phyloP scores from a whole-genome alignment of 2,329 filamentous ascomycete genomes.

The Clonostachys chloroleuca region DNA sequence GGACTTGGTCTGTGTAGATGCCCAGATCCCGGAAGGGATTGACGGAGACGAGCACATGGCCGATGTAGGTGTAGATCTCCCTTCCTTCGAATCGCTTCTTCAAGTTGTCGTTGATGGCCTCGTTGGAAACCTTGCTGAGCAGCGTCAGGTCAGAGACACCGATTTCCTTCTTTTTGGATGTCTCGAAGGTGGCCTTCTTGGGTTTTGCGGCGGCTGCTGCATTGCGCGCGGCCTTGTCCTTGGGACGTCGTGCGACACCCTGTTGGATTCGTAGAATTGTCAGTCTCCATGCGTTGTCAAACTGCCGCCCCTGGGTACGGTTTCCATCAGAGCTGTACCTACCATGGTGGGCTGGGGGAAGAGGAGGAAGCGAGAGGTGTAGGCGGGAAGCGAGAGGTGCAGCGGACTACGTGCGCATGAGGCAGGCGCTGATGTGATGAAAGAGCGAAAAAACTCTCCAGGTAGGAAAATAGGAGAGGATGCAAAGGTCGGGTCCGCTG shows the following conservation, averaged over 20 bases:
- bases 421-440: no score
- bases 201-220: slow-evolving; percentile 58
- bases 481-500: no score
- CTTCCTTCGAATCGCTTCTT: slow-evolving; percentile 97
- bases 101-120: slow-evolving; percentile 98
- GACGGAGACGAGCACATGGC: slow-evolving; percentile 97
- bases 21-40: slow-evolving; percentile 97
- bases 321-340: no score
- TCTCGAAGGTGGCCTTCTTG: slow-evolving; percentile 94
- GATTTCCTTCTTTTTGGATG: slow-evolving; percentile 98
- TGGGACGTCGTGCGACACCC: slow-evolving; percentile 34
- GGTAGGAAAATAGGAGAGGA: no score
- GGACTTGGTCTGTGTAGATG: slow-evolving; percentile 93
- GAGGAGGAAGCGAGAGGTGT: no score
- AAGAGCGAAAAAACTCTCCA: no score
- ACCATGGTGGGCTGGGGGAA: no score
- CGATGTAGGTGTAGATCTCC: slow-evolving; percentile 99
- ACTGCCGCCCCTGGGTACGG: no score
- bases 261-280: slow-evolving; percentile 5
- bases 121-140: slow-evolving; percentile 97
- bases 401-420: no score
- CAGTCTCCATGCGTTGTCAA: no score
- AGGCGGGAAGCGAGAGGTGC: no score
- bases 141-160: slow-evolving; percentile 96
- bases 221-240: slow-evolving; percentile 28